Percentiles rank a stretch among this genome's conserved stretches.
These are phyloP conservation scores for Candida morakotiae DNA, from an alignment of 805 yeast species.

Conservation along the genomic window DNA sequence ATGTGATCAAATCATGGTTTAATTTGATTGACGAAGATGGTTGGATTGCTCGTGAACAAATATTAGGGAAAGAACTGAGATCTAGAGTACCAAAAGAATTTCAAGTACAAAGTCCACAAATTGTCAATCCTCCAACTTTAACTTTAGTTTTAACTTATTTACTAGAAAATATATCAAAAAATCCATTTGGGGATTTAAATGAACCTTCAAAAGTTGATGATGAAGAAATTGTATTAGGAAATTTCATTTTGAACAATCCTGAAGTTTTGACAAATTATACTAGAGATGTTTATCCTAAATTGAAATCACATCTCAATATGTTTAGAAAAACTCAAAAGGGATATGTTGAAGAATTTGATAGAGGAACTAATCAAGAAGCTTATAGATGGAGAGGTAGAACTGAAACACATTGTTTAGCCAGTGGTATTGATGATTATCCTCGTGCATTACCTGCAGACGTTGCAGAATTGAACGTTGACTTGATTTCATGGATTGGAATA, in stretches of 20 bases:
- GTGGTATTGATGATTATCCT: constrained; percentile 96
- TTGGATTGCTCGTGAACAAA: constrained; percentile 96
- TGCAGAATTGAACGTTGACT: constrained; percentile 88
- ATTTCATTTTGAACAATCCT: constrained; percentile 53
- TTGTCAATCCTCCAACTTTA: constrained; percentile 94
- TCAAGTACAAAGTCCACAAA: constrained; percentile 78
- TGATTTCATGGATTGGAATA: constrained; percentile 89
- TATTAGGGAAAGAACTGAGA: constrained; percentile 87
- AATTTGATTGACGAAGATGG: constrained; percentile 81
- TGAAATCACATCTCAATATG: constrained; percentile 79
- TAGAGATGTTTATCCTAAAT: constrained; percentile 64
- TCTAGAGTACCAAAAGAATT: constrained; percentile 82
- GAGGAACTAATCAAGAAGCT: constrained; percentile 52
- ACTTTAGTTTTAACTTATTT: constrained; percentile 66
- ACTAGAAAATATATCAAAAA: constrained; percentile 28
- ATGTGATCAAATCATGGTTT: constrained; percentile 86
- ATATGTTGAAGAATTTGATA: constrained; percentile 63
- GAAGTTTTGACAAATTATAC: constrained; percentile 59
- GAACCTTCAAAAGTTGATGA: constrained; percentile 22
- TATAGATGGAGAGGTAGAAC: constrained; percentile 96
- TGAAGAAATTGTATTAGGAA: constrained; percentile 34
- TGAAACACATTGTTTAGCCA: constrained; percentile 76
- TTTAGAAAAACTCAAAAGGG: constrained; percentile 81
- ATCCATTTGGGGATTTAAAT: constrained; percentile 20
- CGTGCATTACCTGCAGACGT: constrained; percentile 75